Evolutionary conservation across 2,329 filamentous ascomycete species (phyloP), one percentile per base, ranked within the genome.

Genomic region (Coniochaeta sp.): DNA sequence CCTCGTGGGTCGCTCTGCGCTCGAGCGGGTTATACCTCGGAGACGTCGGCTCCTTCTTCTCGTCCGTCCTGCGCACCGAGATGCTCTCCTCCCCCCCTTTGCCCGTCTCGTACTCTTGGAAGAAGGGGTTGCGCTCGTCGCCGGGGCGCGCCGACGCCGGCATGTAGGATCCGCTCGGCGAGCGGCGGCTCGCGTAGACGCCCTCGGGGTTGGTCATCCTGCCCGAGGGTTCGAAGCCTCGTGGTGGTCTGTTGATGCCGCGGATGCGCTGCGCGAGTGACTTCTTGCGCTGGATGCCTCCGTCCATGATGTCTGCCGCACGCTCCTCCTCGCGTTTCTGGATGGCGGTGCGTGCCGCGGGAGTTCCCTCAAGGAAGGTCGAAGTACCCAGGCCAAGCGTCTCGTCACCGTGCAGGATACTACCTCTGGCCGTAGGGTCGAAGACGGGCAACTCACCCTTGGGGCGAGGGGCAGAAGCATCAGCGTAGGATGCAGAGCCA

Each of bases 321-420:
- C 90, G 75, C 67, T 87, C 91, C 34, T 83, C 88, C 68, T 93
- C 85, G 57, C 86, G 86, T 62, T 89, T 86, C 71, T 90, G 85
- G 59, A 96, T 90, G 19, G 89, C 90, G 8, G 87, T 84, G 66
- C 87, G 86, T 30, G 93, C 89, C 30, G 93, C 95, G 16, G 95
- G 93, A 1, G 95, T 89, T 38, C 95, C 95, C 68, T 99, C 95
- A 24, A 99, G 77, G 79, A 98, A 98, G 2, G 95, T 99, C 36
- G 92, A 96, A 1, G 93, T 96, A 58, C 95, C 95, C 8, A 99
- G 77, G 10, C 95, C 95, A 62, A 90, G 78, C 3, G 86, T 88
- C 74, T 96, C 88, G 59, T 93, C 86, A 19, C 93, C 93, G 66
- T 98, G 91, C 16, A 98, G 82, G 55, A 89, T 83, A 60, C 90